A percentile compares a stretch with the other conserved stretches of the same genome.
Conservation (phyloP, 164 flowering plant species). For the Liriodendron chinense region DNA sequence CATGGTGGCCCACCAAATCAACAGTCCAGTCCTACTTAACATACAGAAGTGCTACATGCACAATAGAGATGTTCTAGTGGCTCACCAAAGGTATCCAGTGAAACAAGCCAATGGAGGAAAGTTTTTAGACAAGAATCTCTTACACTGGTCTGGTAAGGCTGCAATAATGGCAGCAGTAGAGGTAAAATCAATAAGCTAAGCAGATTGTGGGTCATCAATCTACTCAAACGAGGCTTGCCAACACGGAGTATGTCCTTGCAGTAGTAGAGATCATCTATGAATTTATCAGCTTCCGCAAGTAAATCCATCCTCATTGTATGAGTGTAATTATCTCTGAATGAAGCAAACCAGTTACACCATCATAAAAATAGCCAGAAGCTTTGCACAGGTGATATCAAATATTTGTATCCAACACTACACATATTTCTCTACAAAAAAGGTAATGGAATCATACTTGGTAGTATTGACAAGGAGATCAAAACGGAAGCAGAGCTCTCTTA, state of each 20-base stretch:
- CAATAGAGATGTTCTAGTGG: not conserved
- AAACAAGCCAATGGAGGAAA: not conserved
- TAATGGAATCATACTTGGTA: constrained; percentile 31
- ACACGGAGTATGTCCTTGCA: constrained; percentile 46
- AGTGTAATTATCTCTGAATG: constrained; percentile 38
- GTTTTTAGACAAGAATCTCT: constrained; percentile 14
- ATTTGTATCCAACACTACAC: constrained; percentile 9
- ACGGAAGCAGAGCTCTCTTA: constrained; percentile 42
- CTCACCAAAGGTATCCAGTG: too few relatives aligned
- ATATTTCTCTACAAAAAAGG: constrained; percentile 3
- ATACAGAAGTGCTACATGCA: not conserved
- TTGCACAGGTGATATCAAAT: not conserved
- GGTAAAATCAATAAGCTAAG: constrained; percentile 48
- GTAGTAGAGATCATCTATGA: constrained; percentile 61
- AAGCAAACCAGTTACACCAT: constrained; percentile 6
- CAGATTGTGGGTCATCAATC: constrained; percentile 35
- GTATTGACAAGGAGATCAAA: constrained; percentile 41
- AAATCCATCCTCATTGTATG: constrained; percentile 30
- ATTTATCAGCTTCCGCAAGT: constrained; percentile 38
- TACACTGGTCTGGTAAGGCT: constrained; percentile 31
- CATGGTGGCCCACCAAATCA: not conserved
- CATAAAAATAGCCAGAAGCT: not conserved
- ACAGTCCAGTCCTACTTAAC: not conserved
- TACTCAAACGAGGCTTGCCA: constrained; percentile 37
- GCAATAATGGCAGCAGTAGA: constrained; percentile 35